These are phyloP conservation scores for Digitaria exilis DNA, from an alignment of 202 grass and related monocot genomes.

Conservation along the genomic window DNA sequence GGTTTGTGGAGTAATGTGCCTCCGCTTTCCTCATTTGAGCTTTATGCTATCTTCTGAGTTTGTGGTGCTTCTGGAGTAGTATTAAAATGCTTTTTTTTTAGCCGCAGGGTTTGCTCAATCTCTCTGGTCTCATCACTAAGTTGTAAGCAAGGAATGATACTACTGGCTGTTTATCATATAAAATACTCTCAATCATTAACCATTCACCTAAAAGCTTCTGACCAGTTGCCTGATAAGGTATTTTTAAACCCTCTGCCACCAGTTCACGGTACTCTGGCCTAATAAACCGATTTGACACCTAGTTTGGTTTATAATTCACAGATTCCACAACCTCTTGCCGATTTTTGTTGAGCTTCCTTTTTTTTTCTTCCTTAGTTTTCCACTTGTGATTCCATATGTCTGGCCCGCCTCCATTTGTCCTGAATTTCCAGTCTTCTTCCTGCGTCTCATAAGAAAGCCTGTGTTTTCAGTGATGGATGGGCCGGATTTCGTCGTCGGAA, in stretches of 20 bases:
- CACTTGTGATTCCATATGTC: background rate
- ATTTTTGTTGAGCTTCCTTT: background rate
- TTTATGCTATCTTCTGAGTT: background rate
- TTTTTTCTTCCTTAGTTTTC: background rate
- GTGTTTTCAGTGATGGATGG: background rate
- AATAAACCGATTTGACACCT: slow-evolving; percentile 47
- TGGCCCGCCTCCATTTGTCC: background rate
- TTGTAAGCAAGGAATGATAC: background rate
- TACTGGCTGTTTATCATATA: slow-evolving; percentile 25
- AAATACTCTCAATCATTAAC: slow-evolving; percentile 28
- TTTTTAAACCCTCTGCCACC: slow-evolving; percentile 15
- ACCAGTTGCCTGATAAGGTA: slow-evolving; percentile 2
- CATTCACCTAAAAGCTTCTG: slow-evolving; percentile 30
- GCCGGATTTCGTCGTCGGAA: background rate
- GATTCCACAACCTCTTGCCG: slow-evolving; percentile 35
- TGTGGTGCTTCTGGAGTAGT: background rate
- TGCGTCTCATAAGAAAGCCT: too few relatives aligned
- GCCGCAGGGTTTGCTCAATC: background rate
- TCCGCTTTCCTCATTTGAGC: background rate
- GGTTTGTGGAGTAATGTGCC: background rate
- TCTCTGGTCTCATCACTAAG: slow-evolving; percentile 1
- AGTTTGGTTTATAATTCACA: slow-evolving; percentile 26
- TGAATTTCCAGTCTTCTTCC: background rate
- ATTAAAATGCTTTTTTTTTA: background rate
- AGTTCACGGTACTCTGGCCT: slow-evolving; percentile 15